Base-by-base conservation (phyloP, 768 basidiomycete genomes). In the Kwoniella sp. region DNA sequence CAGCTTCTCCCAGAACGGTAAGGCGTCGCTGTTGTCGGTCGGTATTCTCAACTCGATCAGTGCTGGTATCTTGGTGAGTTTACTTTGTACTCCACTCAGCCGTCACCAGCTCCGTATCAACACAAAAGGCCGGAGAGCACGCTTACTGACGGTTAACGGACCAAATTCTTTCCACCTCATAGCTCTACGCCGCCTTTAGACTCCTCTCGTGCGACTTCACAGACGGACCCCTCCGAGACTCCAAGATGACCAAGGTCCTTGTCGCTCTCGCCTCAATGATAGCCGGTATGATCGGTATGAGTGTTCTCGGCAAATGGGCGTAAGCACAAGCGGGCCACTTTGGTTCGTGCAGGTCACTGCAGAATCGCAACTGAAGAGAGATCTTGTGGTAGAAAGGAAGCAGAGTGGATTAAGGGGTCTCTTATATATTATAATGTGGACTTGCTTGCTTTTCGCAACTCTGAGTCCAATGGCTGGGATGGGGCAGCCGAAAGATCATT, bases 101-200 rank as follows among this genome's bases (percentile, higher is more conserved):
- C n/a, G n/a, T n/a, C n/a, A n/a, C n/a, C n/a, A n/a, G n/a, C n/a
- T n/a, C n/a, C n/a, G n/a, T n/a, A n/a, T n/a, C n/a, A n/a, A n/a
- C n/a, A n/a, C n/a, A n/a, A n/a, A n/a, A n/a, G n/a, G n/a, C n/a
- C n/a, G n/a, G n/a, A n/a, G n/a, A n/a, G n/a, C n/a, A n/a, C n/a
- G n/a, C 8, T 62, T 78, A 24, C 75, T 80, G 58, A 77, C 79
- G 50, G 59, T 70, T 6, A 74, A n/a, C n/a, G n/a, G n/a, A n/a
- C n/a, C 13, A 13, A 33, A 33, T 13, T 33, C 33, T 33, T 5
- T 33, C 33, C 5, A 6, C 33, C 77, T 36, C 73, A 0, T 75
- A 70, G 65, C 58, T 74, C n/a, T 74, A 74, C 54, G 60, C 70
- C 12, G 73, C 74, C 0, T 69, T 71, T 51, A 65, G 72, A 30